phyloP scores from a whole-genome alignment of 768 basidiomycete genomes.

The Lactarius hatsudake region DNA sequence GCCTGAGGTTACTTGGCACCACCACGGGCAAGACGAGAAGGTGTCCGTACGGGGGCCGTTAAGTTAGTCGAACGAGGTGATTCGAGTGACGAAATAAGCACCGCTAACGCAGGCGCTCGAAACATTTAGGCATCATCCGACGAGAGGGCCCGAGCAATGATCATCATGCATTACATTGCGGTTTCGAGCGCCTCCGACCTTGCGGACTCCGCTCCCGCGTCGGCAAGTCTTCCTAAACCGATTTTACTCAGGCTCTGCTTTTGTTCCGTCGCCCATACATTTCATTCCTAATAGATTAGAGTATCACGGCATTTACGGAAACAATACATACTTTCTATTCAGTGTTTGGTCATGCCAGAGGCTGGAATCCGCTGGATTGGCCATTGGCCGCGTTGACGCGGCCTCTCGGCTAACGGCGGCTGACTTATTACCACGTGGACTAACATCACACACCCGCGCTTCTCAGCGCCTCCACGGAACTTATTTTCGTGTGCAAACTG shows the following conservation, averaged over 20 bases:
- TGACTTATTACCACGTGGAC: too few species aligned
- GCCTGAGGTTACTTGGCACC: not conserved
- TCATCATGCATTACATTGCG: slow-evolving; percentile 5
- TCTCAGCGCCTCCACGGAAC: not conserved
- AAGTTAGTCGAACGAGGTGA: slow-evolving; percentile 10
- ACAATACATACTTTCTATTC: not conserved
- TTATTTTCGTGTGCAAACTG: not conserved
- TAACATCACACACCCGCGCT: not conserved
- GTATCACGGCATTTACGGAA: not conserved
- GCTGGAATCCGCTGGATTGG: not conserved
- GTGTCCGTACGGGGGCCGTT: slow-evolving; percentile 19
- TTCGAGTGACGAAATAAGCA: slow-evolving; percentile 13
- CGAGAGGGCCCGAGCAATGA: slow-evolving; percentile 12
- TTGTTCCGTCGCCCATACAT: not conserved
- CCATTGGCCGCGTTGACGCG: not conserved
- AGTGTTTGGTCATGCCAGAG: not conserved
- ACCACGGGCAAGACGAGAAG: slow-evolving; percentile 6
- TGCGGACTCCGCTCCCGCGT: not conserved
- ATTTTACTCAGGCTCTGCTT: not conserved
- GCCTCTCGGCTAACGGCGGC: slow-evolving; percentile 3
- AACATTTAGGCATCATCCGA: slow-evolving; percentile 12
- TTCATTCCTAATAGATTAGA: not conserved
- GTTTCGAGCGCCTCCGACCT: slow-evolving; percentile 1
- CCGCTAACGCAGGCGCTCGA: slow-evolving; percentile 2
- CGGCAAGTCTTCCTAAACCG: not conserved